Conservation (phyloP, 1,284 basidiomycete genomes). For the Malassezia japonica region DNA sequence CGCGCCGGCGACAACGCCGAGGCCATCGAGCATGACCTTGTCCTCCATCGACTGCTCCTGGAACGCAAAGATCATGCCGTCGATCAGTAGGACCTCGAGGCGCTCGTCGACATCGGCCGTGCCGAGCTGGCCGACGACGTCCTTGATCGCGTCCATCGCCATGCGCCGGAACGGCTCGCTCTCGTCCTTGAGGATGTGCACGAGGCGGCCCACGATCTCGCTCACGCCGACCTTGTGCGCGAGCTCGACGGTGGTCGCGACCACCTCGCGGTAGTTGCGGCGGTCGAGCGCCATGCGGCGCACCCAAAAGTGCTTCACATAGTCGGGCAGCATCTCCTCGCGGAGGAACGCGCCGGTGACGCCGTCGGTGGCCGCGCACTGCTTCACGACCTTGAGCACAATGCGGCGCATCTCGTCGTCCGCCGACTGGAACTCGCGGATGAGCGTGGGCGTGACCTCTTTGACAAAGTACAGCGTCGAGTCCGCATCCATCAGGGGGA, state of each 20-base stretch:
- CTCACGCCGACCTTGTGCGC: constrained; percentile 92
- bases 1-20: constrained; percentile 91
- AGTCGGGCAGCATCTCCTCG: constrained; percentile 96
- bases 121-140: constrained; percentile 81
- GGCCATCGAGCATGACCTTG: constrained; percentile 96
- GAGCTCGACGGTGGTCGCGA: constrained; percentile 95
- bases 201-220: constrained; percentile 86
- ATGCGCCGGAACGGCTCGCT: constrained; percentile 93
- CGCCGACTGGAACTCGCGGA: constrained; percentile 97
- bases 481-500: constrained; percentile 98
- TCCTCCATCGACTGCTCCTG: constrained; percentile 99
- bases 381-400: constrained; percentile 95
- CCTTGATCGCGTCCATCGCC: constrained; percentile 99
- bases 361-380: constrained; percentile 89
- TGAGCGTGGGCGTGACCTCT: constrained; percentile 54
- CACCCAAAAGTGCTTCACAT: constrained; percentile 95
- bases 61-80: constrained; percentile 98
- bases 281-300: constrained; percentile 93
- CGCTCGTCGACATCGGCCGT: constrained; percentile 94
- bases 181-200: constrained; percentile 79
- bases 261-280: constrained; percentile 90
- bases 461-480: constrained; percentile 46
- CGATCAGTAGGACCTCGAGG: constrained; percentile 83
- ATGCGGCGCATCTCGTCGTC: constrained; percentile 99
- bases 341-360: constrained; percentile 52